phyloP scores from a whole-genome alignment of 169 alveolate species.

The Plasmodium blacklocki region DNA sequence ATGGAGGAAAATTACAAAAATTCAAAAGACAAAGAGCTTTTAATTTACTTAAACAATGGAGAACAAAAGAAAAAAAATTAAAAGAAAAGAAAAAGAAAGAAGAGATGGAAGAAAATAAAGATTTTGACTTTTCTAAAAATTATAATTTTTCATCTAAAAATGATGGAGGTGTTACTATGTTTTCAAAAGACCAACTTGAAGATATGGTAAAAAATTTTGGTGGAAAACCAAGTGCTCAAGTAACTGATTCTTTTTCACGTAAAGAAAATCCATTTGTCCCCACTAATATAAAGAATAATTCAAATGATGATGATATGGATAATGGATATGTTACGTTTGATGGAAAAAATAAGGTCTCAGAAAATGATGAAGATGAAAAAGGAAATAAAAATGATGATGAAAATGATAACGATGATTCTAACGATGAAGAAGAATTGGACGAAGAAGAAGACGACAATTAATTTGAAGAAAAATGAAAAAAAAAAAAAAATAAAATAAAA shows the following conservation, averaged over 20 bases:
- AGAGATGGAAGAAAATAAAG: not conserved
- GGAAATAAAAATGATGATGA: constrained; percentile 29
- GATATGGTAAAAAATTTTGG: constrained; percentile 33
- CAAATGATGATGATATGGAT: not conserved
- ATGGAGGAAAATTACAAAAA: constrained; percentile 20
- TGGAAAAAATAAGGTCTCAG: constrained; percentile 1
- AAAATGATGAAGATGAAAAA: constrained; percentile 3
- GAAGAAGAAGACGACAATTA: too few relatives aligned
- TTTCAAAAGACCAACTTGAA: constrained; percentile 61
- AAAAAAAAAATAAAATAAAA: too few relatives aligned
- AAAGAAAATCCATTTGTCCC: too few relatives aligned
- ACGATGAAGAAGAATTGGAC: too few relatives aligned
- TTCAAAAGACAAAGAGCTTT: constrained; percentile 47
- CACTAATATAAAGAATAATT: not conserved
- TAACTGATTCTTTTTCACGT: not conserved
- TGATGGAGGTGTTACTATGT: constrained; percentile 7
- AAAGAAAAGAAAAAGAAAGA: constrained; percentile 20
- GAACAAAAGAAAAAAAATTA: constrained; percentile 14
- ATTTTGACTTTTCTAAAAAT: not conserved
- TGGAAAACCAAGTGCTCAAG: not conserved
- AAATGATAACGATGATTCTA: constrained; percentile 4
- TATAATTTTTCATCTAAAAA: not conserved
- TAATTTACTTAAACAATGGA: constrained; percentile 24
- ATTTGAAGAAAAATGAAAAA: too few relatives aligned
- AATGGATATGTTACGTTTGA: constrained; percentile 25